A percentile compares a stretch with the other conserved stretches of the same genome.
These are phyloP conservation scores for Phytophthora macrochlamydospora DNA, from an alignment of 352 stramenopile species.

Conservation along the genomic window DNA sequence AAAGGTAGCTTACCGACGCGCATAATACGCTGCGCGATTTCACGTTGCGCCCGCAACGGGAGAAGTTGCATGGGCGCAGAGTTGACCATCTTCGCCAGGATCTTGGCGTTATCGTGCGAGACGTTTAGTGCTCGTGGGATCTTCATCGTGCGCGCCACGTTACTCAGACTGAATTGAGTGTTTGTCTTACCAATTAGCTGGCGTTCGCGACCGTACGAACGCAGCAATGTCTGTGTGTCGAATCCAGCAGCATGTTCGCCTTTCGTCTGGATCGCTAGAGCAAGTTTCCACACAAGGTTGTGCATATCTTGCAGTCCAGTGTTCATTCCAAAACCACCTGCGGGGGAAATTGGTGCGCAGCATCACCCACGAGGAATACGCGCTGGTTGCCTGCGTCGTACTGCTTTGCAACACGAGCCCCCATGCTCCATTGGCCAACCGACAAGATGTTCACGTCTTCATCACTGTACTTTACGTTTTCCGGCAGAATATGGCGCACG, in stretches of 20 bases:
- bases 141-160: slow-evolving; percentile 88
- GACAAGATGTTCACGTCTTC: slow-evolving; percentile 85
- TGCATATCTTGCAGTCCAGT: slow-evolving; percentile 92
- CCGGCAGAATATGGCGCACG: slow-evolving; percentile 54
- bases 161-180: slow-evolving; percentile 83
- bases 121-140: slow-evolving; percentile 80
- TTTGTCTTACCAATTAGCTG: slow-evolving; percentile 77
- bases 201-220: slow-evolving; percentile 83
- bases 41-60: slow-evolving; percentile 53
- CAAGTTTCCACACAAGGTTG: slow-evolving; percentile 94
- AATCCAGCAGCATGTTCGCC: slow-evolving; percentile 6
- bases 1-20: slow-evolving; percentile 69
- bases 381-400: slow-evolving; percentile 67
- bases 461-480: slow-evolving; percentile 8
- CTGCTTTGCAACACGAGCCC: slow-evolving; percentile 86
- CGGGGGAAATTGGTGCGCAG: slow-evolving; percentile 92
- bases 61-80: slow-evolving; percentile 65
- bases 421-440: slow-evolving; percentile 93
- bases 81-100: slow-evolving; percentile 64
- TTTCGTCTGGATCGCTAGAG: slow-evolving; percentile 53
- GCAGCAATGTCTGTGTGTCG: slow-evolving; percentile 47
- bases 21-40: slow-evolving; percentile 76
- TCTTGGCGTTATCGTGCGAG: slow-evolving; percentile 79
- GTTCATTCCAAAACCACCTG: slow-evolving; percentile 94
- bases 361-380: slow-evolving; percentile 92